Percentiles rank a stretch among this genome's conserved stretches.
Conservation (phyloP, 495 filamentous ascomycete genomes). For the Aspergillus haitiensis region DNA sequence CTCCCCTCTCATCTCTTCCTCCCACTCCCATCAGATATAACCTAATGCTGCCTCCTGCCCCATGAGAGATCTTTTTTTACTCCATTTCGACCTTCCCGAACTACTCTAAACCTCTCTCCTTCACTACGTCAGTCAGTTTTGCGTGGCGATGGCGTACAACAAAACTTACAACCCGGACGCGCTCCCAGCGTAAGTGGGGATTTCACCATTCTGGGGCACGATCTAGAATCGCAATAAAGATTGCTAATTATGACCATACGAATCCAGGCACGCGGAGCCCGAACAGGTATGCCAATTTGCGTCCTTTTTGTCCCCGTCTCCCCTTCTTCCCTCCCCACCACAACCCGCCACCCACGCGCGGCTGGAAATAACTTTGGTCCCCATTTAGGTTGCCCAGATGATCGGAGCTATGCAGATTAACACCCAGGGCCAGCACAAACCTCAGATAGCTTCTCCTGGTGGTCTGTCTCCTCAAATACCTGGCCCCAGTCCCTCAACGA, state of each 20-base stretch:
- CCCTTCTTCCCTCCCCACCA: not conserved
- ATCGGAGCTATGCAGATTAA: constrained; percentile 43
- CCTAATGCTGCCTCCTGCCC: constrained; percentile 4
- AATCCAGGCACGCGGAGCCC: constrained; percentile 82
- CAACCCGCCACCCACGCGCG: not conserved
- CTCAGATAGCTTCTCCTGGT: constrained; percentile 31
- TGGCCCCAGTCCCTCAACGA: constrained; percentile 29
- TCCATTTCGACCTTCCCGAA: constrained; percentile 2
- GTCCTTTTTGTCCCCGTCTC: not conserved
- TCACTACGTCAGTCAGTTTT: constrained; percentile 33
- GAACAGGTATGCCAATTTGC: constrained; percentile 64
- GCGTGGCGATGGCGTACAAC: constrained; percentile 82
- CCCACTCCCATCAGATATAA: not conserved
- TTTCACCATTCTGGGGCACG: not conserved
- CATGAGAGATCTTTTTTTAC: constrained; percentile 7
- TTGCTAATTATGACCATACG: constrained; percentile 14
- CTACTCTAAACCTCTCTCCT: constrained; percentile 19
- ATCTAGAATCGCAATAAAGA: not conserved
- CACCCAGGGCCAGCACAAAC: constrained; percentile 24
- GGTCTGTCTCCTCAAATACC: constrained; percentile 33
- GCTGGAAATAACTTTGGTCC: constrained; percentile 1
- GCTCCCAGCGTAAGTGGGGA: constrained; percentile 80
- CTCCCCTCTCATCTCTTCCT: constrained; percentile 1
- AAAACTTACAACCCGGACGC: constrained; percentile 92
- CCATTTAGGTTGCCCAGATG: constrained; percentile 55